Conservation (phyloP, 306 rosid species). For the Fragaria vesca region DNA sequence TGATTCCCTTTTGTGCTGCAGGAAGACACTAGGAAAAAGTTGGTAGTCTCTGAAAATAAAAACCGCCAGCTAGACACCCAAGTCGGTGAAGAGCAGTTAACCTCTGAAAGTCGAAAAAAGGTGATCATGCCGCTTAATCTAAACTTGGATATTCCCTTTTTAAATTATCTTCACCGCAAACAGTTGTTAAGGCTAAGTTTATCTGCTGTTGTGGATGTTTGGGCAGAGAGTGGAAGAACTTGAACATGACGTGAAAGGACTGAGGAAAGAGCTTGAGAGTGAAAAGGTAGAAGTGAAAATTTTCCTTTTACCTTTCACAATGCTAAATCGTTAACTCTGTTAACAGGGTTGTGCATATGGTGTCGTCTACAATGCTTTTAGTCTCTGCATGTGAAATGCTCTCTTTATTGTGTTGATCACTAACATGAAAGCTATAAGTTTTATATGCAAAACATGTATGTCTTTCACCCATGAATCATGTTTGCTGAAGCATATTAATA, state of each 20-base stretch:
- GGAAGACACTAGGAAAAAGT: conserved; percentile 85
- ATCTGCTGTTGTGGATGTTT: conserved; percentile 25
- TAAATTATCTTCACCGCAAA: conserved; percentile 24
- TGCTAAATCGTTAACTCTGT: conserved; percentile 1
- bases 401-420: background rate
- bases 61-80: conserved; percentile 84
- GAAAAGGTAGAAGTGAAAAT: conserved; percentile 76
- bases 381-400: background rate
- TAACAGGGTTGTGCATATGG: background rate
- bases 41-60: conserved; percentile 76
- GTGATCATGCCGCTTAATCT: conserved; percentile 33
- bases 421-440: background rate
- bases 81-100: conserved; percentile 59
- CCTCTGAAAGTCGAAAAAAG: conserved; percentile 57
- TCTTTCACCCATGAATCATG: background rate
- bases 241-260: conserved; percentile 57
- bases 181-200: conserved; percentile 22
- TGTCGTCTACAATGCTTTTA: background rate
- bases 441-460: background rate
- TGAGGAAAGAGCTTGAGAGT: conserved; percentile 73
- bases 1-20: conserved; percentile 42
- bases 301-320: conserved; percentile 13
- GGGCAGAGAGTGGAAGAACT: conserved; percentile 79
- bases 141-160: background rate
- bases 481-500: background rate